Base-by-base conservation (phyloP, 768 basidiomycete genomes). In the Cyathus striatus region DNA sequence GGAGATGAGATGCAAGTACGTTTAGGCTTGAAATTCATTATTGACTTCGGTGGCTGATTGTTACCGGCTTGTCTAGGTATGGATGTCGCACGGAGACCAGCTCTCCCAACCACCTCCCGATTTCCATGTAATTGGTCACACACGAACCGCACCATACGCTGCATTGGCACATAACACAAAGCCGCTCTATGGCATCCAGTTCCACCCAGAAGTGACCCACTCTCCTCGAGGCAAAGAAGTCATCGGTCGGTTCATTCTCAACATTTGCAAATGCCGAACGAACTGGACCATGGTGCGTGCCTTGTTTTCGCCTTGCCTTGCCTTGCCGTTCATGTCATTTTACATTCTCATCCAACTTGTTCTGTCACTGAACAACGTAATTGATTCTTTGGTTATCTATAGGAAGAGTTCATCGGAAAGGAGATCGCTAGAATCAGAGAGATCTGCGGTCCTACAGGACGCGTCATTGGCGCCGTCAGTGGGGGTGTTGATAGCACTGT, bases 71-170 rank as follows among this genome's bases (percentile, higher is more conserved):
- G 13, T 42, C 3, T 48, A 98, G 95, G 95, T 98, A 39, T 98
- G 96, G 96, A 98, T 98, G 96, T 97, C 95, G 14, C 96, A 99
- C 59, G 93, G 94, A 9, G 96, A 98, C 64, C 91, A 95, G 50
- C 76, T 98, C 24, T 86, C 82, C 21, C 78, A 73, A 38, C 76
- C 86, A 2, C 96, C 95, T 13, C 65, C 81, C 0, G 70, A 85
- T 53, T 99, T 96, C 66, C 83, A 89, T 56, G 78, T 86, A 51
- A 90, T 98, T 51, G 95, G 92, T 5, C 75, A 76, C 37, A 99
- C 96, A 0, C 64, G 75, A 14, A 85, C 84, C 1, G 93, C 95
- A 0, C 95, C 95, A 0, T 98, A 73, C 58, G 94, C 94, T 9
- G 94, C 94, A 2, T 80, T 98, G 48, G 91, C 91, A 5, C 96